Percentiles rank a stretch among this genome's conserved stretches.
These are phyloP conservation scores for Pseudogymnoascus sp. DNA, from an alignment of 2,329 filamentous ascomycete species.

Conservation along the genomic window DNA sequence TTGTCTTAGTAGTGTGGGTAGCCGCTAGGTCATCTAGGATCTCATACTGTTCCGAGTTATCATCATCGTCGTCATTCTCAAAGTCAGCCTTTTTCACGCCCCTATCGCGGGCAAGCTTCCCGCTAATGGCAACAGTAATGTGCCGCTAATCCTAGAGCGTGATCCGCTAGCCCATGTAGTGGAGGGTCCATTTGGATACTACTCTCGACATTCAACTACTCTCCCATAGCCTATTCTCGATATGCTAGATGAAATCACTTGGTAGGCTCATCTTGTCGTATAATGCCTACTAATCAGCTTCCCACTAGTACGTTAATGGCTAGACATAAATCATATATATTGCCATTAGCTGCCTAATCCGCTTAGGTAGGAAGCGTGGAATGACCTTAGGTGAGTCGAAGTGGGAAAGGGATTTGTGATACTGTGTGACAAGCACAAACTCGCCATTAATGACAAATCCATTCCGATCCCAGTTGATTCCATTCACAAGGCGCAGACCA, in stretches of 20 bases:
- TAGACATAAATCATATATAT: not conserved
- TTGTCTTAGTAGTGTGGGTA: not conserved
- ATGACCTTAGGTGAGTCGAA: not conserved
- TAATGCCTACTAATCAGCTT: not conserved
- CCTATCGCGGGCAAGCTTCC: not conserved
- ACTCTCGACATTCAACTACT: not conserved
- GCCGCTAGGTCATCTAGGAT: not conserved
- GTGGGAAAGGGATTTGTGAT: not conserved
- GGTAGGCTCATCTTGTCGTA: not conserved
- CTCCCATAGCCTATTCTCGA: not conserved
- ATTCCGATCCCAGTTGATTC: not conserved
- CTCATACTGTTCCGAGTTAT: not conserved
- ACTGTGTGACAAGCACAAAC: not conserved
- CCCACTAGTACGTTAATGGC: not conserved
- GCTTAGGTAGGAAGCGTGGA: slow-evolving; percentile 1
- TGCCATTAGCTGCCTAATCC: not conserved
- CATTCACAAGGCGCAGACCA: not conserved
- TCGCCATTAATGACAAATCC: not conserved
- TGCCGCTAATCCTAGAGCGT: not conserved
- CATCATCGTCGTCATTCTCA: not conserved
- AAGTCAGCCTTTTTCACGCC: not conserved
- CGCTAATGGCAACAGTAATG: not conserved
- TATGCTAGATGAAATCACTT: not conserved
- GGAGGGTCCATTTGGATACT: not conserved
- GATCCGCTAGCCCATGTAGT: not conserved